phyloP scores from a whole-genome alignment of 2,329 filamentous ascomycete genomes.

The Moelleriella libera region DNA sequence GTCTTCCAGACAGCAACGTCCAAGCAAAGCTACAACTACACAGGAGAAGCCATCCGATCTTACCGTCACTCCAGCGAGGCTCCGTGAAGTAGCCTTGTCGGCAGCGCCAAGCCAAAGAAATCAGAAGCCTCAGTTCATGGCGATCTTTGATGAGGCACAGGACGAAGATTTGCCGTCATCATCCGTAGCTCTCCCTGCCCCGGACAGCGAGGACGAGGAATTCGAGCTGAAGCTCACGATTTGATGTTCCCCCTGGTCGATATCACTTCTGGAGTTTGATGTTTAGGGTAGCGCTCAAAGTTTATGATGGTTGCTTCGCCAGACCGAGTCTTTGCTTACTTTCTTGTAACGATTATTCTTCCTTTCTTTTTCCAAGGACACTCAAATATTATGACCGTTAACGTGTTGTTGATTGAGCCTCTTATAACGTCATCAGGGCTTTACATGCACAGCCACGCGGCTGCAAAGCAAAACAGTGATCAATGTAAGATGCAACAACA shows the following conservation, averaged over 20 bases:
- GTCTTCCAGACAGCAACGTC: conserved; percentile 5
- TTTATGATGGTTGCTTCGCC: background rate
- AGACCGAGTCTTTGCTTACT: background rate
- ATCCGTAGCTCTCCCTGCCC: conserved; percentile 8
- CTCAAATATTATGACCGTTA: too few species aligned
- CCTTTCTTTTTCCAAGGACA: too few species aligned
- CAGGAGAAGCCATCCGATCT: background rate
- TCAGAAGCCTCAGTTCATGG: conserved; percentile 25
- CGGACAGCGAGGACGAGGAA: conserved; percentile 36
- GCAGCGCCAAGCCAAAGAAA: too few species aligned
- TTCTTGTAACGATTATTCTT: too few species aligned
- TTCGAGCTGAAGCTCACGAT: conserved; percentile 36
- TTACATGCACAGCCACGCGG: too few species aligned
- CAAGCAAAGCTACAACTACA: conserved; percentile 5
- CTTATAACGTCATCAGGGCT: too few species aligned
- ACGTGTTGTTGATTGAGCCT: too few species aligned
- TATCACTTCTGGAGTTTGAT: background rate
- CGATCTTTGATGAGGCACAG: conserved; percentile 42
- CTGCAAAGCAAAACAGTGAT: too few species aligned
- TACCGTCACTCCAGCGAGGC: conserved; percentile 9
- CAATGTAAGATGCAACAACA: too few species aligned
- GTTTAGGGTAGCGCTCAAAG: background rate
- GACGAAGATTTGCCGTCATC: conserved; percentile 20
- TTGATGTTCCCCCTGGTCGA: background rate
- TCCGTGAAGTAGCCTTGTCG: too few species aligned